Evolutionary conservation across 768 basidiomycete genomes (phyloP).

Genomic region (Chalciporus piperatus): DNA sequence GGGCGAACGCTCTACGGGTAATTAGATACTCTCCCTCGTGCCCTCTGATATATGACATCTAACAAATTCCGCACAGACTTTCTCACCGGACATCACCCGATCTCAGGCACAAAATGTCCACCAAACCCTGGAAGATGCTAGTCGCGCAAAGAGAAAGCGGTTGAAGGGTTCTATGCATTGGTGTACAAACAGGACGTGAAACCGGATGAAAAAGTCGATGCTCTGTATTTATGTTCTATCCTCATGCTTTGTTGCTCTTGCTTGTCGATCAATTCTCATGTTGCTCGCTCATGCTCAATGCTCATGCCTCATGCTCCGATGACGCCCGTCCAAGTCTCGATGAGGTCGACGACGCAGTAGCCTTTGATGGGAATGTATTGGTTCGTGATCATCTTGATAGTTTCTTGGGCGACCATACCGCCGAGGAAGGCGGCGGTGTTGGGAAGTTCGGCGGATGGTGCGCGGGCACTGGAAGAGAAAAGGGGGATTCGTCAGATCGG

Average conservation of each 20-base stretch:
- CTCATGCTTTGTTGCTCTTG: neutral
- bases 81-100: conserved; percentile 4
- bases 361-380: conserved; percentile 93
- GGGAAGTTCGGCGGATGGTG: conserved; percentile 83
- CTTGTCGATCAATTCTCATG: neutral
- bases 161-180: neutral
- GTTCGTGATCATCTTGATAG: conserved; percentile 94
- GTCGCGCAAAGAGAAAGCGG: neutral
- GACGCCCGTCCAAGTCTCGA: conserved; percentile 72
- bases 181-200: neutral
- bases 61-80: too few relatives aligned
- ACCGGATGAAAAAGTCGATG: neutral
- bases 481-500: conserved; percentile 5
- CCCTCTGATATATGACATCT: too few relatives aligned
- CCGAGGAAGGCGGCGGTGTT: conserved; percentile 93
- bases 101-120: neutral
- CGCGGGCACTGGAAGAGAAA: conserved; percentile 54
- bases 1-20: too few relatives aligned
- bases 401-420: conserved; percentile 92
- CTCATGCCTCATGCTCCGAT: conserved; percentile 30
- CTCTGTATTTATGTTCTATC: neutral
- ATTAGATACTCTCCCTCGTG: too few relatives aligned
- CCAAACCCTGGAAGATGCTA: neutral
- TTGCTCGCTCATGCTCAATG: neutral
- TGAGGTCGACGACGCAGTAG: conserved; percentile 80